These are phyloP conservation scores for Solanum chaucha DNA, from an alignment of 257 asterid species.

Conservation along the genomic window DNA sequence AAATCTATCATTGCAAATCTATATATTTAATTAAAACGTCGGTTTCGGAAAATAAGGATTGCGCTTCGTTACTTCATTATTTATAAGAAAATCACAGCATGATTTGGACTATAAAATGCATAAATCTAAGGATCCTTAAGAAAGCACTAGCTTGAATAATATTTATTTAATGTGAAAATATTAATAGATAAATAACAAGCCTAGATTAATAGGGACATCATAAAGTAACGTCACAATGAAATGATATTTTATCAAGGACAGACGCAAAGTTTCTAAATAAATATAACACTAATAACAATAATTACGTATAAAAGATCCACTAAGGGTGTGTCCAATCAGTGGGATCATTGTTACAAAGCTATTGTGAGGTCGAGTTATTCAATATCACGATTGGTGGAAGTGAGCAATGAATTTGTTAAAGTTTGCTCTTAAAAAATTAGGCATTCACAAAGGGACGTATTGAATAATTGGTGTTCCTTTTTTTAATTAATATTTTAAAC, in stretches of 20 bases:
- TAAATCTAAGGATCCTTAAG: background rate
- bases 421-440: background rate
- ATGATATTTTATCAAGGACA: background rate
- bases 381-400: background rate
- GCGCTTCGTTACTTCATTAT: background rate
- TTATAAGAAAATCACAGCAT: background rate
- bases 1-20: background rate
- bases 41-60: conserved; percentile 14
- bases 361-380: background rate
- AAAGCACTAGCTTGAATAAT: background rate
- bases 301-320: background rate
- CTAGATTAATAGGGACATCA: conserved; percentile 6
- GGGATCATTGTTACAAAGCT: background rate
- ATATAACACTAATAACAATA: background rate
- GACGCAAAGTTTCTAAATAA: background rate
- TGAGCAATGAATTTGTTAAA: background rate
- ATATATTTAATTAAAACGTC: background rate
- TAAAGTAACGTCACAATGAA: background rate
- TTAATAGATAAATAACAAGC: background rate
- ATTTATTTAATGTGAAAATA: background rate
- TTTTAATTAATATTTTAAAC: background rate
- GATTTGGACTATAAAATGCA: background rate
- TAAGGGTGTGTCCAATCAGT: background rate
- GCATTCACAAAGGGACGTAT: background rate
- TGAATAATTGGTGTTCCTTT: no score